Conservation (phyloP, 169 alveolate species). For the Plasmodium adleri region DNA sequence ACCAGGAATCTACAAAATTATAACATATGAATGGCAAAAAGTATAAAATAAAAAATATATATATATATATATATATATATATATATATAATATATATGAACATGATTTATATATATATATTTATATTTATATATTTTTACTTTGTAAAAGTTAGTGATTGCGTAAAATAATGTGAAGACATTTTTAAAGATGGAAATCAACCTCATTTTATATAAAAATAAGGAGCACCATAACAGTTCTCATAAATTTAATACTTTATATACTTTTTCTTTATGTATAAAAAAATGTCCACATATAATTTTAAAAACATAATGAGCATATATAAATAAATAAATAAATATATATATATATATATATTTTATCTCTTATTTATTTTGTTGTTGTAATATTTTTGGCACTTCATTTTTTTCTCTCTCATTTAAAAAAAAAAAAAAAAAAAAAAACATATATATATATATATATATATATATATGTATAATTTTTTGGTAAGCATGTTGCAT, state of each 20-base stretch:
- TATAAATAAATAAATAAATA: too few species aligned
- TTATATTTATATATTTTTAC: constrained; percentile 5
- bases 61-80: not conserved
- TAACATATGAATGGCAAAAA: not conserved
- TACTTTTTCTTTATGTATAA: too few species aligned
- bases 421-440: too few species aligned
- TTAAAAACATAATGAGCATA: too few species aligned
- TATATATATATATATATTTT: too few species aligned
- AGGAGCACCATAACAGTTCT: not conserved
- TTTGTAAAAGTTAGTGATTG: not conserved
- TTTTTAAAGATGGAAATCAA: constrained; percentile 4
- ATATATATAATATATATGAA: not conserved
- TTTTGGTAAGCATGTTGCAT: not conserved
- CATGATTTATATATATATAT: not conserved
- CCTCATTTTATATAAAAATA: constrained; percentile 19
- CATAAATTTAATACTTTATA: too few species aligned
- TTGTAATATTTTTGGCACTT: too few species aligned
- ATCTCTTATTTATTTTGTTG: too few species aligned
- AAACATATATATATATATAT: too few species aligned
- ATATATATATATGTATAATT: too few species aligned
- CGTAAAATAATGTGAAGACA: constrained; percentile 10
- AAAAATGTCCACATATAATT: too few species aligned
- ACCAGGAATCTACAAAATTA: constrained; percentile 1
- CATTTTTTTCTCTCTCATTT: too few species aligned
- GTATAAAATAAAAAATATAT: not conserved